Evolutionary conservation across 2,329 filamentous ascomycete genomes (phyloP).

Genomic region (Alternaria infectoria): DNA sequence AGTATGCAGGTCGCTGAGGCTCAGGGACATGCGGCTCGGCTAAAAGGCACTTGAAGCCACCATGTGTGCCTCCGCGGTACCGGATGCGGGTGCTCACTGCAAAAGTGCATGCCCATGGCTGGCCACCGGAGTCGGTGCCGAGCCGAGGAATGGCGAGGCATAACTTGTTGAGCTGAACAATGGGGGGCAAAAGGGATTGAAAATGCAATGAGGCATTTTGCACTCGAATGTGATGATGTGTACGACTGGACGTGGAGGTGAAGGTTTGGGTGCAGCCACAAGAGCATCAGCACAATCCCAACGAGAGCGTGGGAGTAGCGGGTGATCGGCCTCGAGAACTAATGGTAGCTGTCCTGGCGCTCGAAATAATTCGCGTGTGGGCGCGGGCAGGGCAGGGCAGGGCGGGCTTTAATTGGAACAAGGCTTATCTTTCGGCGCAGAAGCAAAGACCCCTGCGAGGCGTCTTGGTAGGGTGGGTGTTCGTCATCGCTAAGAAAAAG

Average conservation of each 20-base stretch:
- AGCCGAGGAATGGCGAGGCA: conserved; percentile 1
- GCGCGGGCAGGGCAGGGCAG: conserved; percentile 13
- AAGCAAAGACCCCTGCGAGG: conserved; percentile 10
- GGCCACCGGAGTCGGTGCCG: conserved; percentile 9
- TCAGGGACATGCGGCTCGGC: conserved; percentile 9
- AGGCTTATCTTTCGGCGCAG: conserved; percentile 20
- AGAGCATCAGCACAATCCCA: not conserved
- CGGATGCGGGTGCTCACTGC: conserved; percentile 4
- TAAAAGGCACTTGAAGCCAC: conserved; percentile 13
- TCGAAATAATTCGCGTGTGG: conserved; percentile 11
- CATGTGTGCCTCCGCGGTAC: conserved; percentile 6
- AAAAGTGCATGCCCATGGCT: conserved; percentile 3
- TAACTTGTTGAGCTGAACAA: conserved; percentile 1
- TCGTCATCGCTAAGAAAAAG: conserved; percentile 41
- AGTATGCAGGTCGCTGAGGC: conserved; percentile 13
- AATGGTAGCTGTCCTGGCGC: not conserved
- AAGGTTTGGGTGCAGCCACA: not conserved
- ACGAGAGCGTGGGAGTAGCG: conserved; percentile 6
- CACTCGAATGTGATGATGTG: not conserved
- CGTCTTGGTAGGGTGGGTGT: conserved; percentile 12
- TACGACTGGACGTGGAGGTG: not conserved
- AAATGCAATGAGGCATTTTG: not conserved
- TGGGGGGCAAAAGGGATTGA: not conserved
- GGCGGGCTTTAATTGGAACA: conserved; percentile 21
- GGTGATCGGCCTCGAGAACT: conserved; percentile 1